Evolutionary conservation across 345 rosid genomes (phyloP), one percentile per base, ranked within the genome.

Genomic region (Populus davidiana): DNA sequence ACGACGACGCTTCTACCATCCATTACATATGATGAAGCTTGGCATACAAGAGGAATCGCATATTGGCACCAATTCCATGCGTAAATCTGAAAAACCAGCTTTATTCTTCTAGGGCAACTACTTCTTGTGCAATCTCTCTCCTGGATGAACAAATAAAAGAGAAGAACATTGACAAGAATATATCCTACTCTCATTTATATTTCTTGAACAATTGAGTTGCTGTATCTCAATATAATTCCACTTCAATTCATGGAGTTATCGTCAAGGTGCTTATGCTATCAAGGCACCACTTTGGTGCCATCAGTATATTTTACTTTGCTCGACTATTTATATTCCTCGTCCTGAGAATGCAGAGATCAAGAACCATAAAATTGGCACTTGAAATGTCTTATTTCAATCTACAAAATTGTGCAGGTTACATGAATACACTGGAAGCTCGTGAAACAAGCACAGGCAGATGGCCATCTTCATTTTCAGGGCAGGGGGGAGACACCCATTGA

Each of bases 331-430:
- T 18, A 44, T 50, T 50, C 11, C 41, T 72, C 8, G 47, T 43
- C 47, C 47, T 10, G n/a, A 20, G 41, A 38, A 41, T 11, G 23
- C 8, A 74, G 43, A 2, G 29, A 68, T 21, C 52, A 25, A 6
- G 17, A 62, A 62, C 18, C 75, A n/a, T 39, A 64, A 72, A 9
- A 27, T 4, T 27, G 33, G n/a, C 61, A 44, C 63, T 17, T 9
- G 2, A 5, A 13, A 52, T 67, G 18, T 36, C 67, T 69, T 17
- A 59, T 23, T 73, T 77, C 38, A 38, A 72, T 67, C 81, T 52
- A 41, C 73, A 79, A 73, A 78, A 72, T 50, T 78, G 56, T 35
- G 36, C 7, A 31, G 1, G 25, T 65, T 61, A 35, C 5, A 17
- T 18, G 38, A 64, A 17, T 25, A n/a, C 44, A 35, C n/a, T 18